Evolutionary conservation across 768 basidiomycete genomes (phyloP).

Genomic region (Chlorophyllum brunneum): DNA sequence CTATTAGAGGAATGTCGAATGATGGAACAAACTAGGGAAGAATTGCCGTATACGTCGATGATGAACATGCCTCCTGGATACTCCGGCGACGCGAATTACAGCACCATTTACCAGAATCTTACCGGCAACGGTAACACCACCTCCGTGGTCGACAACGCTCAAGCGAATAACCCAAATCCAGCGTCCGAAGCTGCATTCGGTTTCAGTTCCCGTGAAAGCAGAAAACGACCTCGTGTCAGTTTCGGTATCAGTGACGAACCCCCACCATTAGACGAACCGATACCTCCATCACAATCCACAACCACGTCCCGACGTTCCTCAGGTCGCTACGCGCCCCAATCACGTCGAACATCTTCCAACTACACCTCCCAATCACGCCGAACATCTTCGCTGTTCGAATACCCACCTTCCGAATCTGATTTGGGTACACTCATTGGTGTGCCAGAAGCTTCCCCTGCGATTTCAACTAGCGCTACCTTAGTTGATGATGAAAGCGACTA

Average conservation of each 20-base stretch:
- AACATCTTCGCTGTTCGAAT: constrained; percentile 6
- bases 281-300: not conserved
- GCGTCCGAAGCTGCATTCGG: not conserved
- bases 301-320: constrained; percentile 8
- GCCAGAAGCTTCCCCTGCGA: constrained; percentile 9
- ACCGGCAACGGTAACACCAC: constrained; percentile 1
- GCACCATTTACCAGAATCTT: constrained; percentile 2
- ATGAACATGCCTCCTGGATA: constrained; percentile 6
- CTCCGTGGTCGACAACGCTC: not conserved
- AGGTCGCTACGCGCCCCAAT: not conserved
- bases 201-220: not conserved
- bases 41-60: constrained; percentile 26
- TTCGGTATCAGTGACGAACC: constrained; percentile 10
- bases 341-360: not conserved
- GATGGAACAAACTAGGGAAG: constrained; percentile 44
- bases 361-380: not conserved
- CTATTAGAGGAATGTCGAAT: constrained; percentile 54
- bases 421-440: constrained; percentile 8
- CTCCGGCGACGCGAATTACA: constrained; percentile 9
- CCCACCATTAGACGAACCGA: not conserved
- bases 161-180: too few relatives aligned
- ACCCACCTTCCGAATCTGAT: constrained; percentile 9
- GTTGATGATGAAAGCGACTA: constrained; percentile 28
- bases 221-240: constrained; percentile 8
- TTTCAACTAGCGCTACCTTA: constrained; percentile 8